Evolutionary conservation across 1,139 yeast genomes (phyloP).

Genomic region (Debaryomyces sp.): DNA sequence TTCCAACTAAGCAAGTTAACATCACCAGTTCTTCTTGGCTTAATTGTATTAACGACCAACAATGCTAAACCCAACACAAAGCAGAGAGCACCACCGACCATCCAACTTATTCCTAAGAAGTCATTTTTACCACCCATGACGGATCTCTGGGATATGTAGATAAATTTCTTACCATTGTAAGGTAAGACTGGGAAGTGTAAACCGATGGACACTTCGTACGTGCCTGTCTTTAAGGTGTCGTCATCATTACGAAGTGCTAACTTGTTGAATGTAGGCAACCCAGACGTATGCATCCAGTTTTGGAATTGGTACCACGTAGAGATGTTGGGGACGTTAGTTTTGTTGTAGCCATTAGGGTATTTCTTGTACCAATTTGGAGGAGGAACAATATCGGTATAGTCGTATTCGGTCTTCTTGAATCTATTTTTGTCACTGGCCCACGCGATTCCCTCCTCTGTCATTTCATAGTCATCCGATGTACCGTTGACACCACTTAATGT

Average conservation of each 20-base stretch:
- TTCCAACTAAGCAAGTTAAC: slow-evolving; percentile 76
- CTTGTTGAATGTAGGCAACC: slow-evolving; percentile 82
- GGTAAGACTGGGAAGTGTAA: slow-evolving; percentile 86
- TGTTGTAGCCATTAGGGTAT: slow-evolving; percentile 90
- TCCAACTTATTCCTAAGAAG: slow-evolving; percentile 86
- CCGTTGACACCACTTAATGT: slow-evolving; percentile 43
- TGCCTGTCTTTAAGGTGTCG: slow-evolving; percentile 61
- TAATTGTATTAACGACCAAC: slow-evolving; percentile 60
- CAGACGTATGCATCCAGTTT: slow-evolving; percentile 98
- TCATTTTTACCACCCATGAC: slow-evolving; percentile 90
- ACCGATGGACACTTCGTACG: slow-evolving; percentile 72
- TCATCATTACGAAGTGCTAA: slow-evolving; percentile 79
- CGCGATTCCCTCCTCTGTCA: slow-evolving; percentile 62
- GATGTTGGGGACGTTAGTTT: slow-evolving; percentile 79
- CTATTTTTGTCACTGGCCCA: slow-evolving; percentile 66
- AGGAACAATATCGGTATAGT: slow-evolving; percentile 75
- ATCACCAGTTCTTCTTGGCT: slow-evolving; percentile 79
- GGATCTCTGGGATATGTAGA: slow-evolving; percentile 81
- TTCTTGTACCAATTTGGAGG: slow-evolving; percentile 91
- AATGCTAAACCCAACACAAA: slow-evolving; percentile 60
- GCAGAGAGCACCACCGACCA: slow-evolving; percentile 92
- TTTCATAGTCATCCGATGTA: slow-evolving; percentile 43
- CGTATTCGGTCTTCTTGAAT: slow-evolving; percentile 64
- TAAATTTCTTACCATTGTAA: slow-evolving; percentile 79
- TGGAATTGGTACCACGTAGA: slow-evolving; percentile 56